Evolutionary conservation across 345 rosid genomes (phyloP).

Genomic region (Aquilaria yunnanensis): DNA sequence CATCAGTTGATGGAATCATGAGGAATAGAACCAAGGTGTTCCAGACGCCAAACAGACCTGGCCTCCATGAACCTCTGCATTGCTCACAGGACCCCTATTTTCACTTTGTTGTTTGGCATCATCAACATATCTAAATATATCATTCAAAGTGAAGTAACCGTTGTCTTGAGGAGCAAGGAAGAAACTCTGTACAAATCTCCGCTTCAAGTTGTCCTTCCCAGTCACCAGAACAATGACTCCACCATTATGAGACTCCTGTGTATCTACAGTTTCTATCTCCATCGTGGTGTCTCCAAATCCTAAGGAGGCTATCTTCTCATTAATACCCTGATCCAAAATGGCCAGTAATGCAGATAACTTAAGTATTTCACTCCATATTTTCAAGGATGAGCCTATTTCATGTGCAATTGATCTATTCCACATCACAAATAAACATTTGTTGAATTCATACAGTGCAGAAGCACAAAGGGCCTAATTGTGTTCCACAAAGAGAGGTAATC

Average conservation of each 20-base stretch:
- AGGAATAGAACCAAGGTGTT: too few species aligned
- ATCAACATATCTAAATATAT: conserved; percentile 25
- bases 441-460: too few species aligned
- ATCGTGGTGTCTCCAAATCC: background rate
- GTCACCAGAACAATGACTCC: background rate
- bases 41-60: too few species aligned
- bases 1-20: background rate
- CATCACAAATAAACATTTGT: too few species aligned
- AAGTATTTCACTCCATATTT: too few species aligned
- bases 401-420: too few species aligned
- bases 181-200: background rate
- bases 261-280: background rate
- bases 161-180: background rate
- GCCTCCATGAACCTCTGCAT: conserved; percentile 14
- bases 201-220: background rate
- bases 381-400: too few species aligned
- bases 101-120: conserved; percentile 22
- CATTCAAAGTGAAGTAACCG: background rate
- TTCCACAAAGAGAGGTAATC: too few species aligned
- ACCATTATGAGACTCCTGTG: background rate
- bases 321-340: background rate
- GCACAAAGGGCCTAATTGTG: too few species aligned
- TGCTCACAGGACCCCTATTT: conserved; percentile 17
- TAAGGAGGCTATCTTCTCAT: background rate
- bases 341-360: too few species aligned